These are phyloP conservation scores for Coemansia guatemalensis DNA, from an alignment of 192 early-diverging fungal genomes.

Conservation along the genomic window DNA sequence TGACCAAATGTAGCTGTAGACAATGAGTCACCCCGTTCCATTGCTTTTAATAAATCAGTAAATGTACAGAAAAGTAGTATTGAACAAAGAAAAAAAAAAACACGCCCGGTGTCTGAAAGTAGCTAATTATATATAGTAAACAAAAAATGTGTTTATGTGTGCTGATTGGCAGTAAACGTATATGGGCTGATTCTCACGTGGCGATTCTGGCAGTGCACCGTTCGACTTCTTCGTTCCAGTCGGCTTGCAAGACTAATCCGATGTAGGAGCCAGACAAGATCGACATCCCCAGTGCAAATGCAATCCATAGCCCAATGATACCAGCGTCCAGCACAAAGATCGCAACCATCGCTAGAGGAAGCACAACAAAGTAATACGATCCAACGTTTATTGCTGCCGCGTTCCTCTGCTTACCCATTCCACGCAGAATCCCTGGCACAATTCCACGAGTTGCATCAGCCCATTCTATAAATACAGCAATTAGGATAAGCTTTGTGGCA, in stretches of 20 bases:
- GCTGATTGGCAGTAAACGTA: too few species aligned
- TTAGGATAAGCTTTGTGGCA: constrained; percentile 25
- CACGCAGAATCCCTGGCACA: constrained; percentile 59
- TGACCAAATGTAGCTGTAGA: constrained; percentile 9
- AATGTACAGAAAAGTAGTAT: too few species aligned
- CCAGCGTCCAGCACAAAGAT: constrained; percentile 27
- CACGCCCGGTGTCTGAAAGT: too few species aligned
- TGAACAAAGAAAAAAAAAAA: too few species aligned
- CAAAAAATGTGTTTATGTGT: too few species aligned
- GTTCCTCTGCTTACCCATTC: constrained; percentile 53
- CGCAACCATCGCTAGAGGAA: constrained; percentile 50
- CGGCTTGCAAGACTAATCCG: constrained; percentile 1
- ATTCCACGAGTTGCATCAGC: constrained; percentile 60
- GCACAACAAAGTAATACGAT: constrained; percentile 53
- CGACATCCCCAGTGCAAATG: constrained; percentile 39
- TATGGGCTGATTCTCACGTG: not conserved
- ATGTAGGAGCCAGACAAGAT: constrained; percentile 33
- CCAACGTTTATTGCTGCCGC: constrained; percentile 54
- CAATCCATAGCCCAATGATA: constrained; percentile 43
- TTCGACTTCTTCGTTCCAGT: constrained; percentile 35
- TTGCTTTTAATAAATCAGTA: not conserved
- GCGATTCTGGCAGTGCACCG: constrained; percentile 21
- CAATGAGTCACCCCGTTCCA: constrained; percentile 35
- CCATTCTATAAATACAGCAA: constrained; percentile 42
- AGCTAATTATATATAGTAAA: too few species aligned